These are phyloP conservation scores for Cinnamomum micranthum DNA, from an alignment of 164 flowering plant species.

Conservation along the genomic window DNA sequence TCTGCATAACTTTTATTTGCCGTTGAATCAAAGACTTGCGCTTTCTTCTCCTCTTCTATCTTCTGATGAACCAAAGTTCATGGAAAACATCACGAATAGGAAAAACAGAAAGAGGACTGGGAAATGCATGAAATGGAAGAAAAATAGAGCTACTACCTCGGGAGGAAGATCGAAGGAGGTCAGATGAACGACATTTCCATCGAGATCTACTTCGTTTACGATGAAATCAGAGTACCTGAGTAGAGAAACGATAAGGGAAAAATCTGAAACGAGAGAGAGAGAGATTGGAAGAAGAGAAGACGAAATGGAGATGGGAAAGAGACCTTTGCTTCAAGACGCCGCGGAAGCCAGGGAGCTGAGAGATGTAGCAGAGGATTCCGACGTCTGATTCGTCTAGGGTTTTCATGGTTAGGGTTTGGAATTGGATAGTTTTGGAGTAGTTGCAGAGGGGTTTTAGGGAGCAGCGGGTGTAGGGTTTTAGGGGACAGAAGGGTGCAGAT, in stretches of 20 bases:
- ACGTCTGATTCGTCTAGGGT: constrained; percentile 66
- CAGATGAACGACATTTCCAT: constrained; percentile 80
- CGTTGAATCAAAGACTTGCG: constrained; percentile 21
- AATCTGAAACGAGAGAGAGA: not conserved
- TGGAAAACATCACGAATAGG: not conserved
- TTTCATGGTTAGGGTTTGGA: constrained; percentile 21
- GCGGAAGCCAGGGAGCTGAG: constrained; percentile 77
- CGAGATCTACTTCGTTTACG: constrained; percentile 88
- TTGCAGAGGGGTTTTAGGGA: not conserved
- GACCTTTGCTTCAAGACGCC: constrained; percentile 91
- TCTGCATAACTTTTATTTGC: constrained; percentile 31
- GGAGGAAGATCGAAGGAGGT: constrained; percentile 65
- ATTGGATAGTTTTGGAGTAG: not conserved
- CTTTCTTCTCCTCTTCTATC: constrained; percentile 22
- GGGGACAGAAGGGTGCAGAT: constrained; percentile 13
- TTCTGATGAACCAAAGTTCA: constrained; percentile 3
- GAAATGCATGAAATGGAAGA: not conserved
- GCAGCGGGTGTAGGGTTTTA: constrained; percentile 11
- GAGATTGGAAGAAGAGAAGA: not conserved
- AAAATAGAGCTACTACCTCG: constrained; percentile 37
- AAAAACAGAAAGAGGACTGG: not conserved
- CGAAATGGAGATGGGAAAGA: not conserved
- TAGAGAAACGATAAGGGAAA: not conserved
- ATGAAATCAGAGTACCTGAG: constrained; percentile 87
- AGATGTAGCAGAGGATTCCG: constrained; percentile 73